Base-by-base conservation (phyloP, 108 stramenopile genomes). In the Pseudonitzschia multiseries region DNA sequence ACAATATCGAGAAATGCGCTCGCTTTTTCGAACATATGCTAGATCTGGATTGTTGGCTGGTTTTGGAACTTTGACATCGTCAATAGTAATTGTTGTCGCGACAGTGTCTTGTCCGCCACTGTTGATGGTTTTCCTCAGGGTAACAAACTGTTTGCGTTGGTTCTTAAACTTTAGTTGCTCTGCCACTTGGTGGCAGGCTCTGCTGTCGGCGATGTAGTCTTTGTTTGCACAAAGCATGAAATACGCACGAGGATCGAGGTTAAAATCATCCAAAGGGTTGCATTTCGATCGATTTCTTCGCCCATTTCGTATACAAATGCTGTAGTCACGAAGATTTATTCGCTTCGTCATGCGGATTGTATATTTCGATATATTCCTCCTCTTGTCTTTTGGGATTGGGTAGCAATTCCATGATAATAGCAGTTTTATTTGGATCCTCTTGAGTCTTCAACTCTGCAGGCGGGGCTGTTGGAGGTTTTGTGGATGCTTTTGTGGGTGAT, bases 321-420 rank as follows among this genome's bases (percentile, higher is more conserved):
- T 8, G 36, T 62, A 62, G 20, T 62, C 32, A 8, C 8, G 2
- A n/a, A 62, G 61, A 62, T 62, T 62, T 8, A 62, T 62, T 62
- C n/a, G 26, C 15, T 40, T 14, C 31, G 15, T 24, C 0, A n/a
- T 40, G 8, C 18, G 61, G 61, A 41, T 62, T 62, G 32, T 40
- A 62, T n/a, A 62, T 62, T 40, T 62, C 61, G 32, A 62, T 21
- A 20, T 62, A 62, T 62, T 62, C 32, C 4, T 9, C 61, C n/a
- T 24, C n/a, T 31, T 62, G 12, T 33, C 0, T 13, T 33, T 40
- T 62, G 0, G 61, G 61, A n/a, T 62, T 62, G 0, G 61, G 32
- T 8, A 62, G 33, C 29, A 62, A 17, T 40, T 62, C 61, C 12
- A 31, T 15, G 32, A 62, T 26, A n/a, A 62, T 33, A 15, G 61